Conservation (phyloP, 2,329 filamentous ascomycete species). For the Endothia cerciana region DNA sequence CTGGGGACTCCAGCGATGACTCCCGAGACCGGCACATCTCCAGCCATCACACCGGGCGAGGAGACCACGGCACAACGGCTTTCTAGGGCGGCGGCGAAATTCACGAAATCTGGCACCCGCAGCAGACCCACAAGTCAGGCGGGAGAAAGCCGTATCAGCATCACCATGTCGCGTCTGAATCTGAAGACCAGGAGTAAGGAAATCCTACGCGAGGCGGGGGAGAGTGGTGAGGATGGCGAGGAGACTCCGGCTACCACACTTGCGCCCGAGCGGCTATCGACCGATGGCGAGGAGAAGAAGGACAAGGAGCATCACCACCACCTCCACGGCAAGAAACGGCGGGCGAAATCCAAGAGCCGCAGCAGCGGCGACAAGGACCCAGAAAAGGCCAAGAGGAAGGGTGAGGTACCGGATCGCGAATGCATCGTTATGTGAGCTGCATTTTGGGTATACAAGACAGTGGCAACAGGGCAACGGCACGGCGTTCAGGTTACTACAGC, state of each 20-base stretch:
- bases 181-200: constrained; percentile 59
- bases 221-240: constrained; percentile 27
- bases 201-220: constrained; percentile 40
- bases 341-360: constrained; percentile 42
- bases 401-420: constrained; percentile 48
- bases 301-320: constrained; percentile 35
- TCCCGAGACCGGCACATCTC: constrained; percentile 41
- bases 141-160: constrained; percentile 61
- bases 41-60: constrained; percentile 52
- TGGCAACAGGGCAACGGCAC: constrained; percentile 5
- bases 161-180: constrained; percentile 60
- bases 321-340: constrained; percentile 41
- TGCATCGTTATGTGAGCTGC: constrained; percentile 50
- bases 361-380: constrained; percentile 36
- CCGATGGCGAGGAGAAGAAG: constrained; percentile 29
- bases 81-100: constrained; percentile 61
- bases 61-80: constrained; percentile 58
- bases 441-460: neutral
- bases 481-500: constrained; percentile 20
- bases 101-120: constrained; percentile 49
- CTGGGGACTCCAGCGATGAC: constrained; percentile 23
- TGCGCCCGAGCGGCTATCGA: constrained; percentile 23
- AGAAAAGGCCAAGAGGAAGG: constrained; percentile 42
- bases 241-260: constrained; percentile 24
- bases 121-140: constrained; percentile 63